These are phyloP conservation scores for Thelonectria blattea DNA, from an alignment of 2,329 filamentous ascomycete species.

Conservation along the genomic window DNA sequence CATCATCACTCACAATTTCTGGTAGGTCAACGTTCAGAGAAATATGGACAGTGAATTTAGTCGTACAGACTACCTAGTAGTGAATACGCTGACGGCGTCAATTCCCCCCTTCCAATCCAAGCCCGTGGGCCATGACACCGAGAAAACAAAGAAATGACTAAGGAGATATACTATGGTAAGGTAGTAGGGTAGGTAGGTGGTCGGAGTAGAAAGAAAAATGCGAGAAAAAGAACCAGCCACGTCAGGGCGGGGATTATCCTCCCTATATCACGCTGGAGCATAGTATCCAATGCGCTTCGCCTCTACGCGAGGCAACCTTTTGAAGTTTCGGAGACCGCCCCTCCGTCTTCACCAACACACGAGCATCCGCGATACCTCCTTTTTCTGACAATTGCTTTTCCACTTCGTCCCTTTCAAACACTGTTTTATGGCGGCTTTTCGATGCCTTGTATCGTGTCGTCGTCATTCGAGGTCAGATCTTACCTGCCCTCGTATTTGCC, in stretches of 20 bases:
- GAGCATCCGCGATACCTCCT: constrained; percentile 48
- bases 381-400: not conserved
- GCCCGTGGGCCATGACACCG: constrained; percentile 13
- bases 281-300: constrained; percentile 39
- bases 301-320: constrained; percentile 31
- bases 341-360: not conserved
- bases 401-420: constrained; percentile 5
- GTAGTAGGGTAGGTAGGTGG: not conserved
- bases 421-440: constrained; percentile 4
- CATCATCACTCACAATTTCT: not conserved
- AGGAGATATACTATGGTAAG: constrained; percentile 9
- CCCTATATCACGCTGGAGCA: constrained; percentile 38
- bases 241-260: constrained; percentile 26
- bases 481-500: constrained; percentile 73
- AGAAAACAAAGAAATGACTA: constrained; percentile 16
- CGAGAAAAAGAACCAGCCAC: constrained; percentile 20
- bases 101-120: constrained; percentile 17
- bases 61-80: constrained; percentile 22
- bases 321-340: constrained; percentile 31
- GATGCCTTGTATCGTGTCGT: constrained; percentile 17
- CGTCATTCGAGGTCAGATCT: constrained; percentile 4
- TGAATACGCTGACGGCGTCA: not conserved
- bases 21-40: not conserved
- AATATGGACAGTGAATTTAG: constrained; percentile 29
- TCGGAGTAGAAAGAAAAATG: constrained; percentile 5